Percentiles rank a stretch among this genome's conserved stretches.
These are phyloP conservation scores for Exophiala sp. DNA, from an alignment of 2,329 filamentous ascomycete species.

Conservation along the genomic window DNA sequence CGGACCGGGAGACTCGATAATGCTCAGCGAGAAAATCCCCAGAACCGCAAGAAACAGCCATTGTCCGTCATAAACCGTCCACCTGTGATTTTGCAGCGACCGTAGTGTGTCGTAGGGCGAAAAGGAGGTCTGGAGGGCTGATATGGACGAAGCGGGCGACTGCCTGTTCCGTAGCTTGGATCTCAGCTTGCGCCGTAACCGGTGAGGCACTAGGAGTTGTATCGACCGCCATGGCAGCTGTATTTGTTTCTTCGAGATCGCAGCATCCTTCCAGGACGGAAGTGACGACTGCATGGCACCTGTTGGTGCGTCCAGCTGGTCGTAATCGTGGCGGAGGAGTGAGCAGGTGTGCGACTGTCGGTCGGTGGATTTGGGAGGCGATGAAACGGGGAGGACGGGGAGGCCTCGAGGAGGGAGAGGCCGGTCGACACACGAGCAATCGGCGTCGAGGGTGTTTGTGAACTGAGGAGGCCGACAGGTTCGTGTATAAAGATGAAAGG, in stretches of 20 bases:
- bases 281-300: slow-evolving; percentile 27
- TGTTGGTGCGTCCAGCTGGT: background rate
- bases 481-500: slow-evolving; percentile 3
- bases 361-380: background rate
- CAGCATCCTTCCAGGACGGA: slow-evolving; percentile 45
- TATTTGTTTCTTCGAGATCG: slow-evolving; percentile 42
- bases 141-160: slow-evolving; percentile 65
- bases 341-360: background rate
- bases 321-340: background rate
- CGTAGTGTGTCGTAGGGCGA: slow-evolving; percentile 71
- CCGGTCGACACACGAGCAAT: too few species aligned
- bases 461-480: slow-evolving; percentile 14
- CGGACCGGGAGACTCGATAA: slow-evolving; percentile 73
- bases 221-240: slow-evolving; percentile 47
- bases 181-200: slow-evolving; percentile 60
- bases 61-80: slow-evolving; percentile 77
- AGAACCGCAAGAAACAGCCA: slow-evolving; percentile 69
- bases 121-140: slow-evolving; percentile 73
- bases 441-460: slow-evolving; percentile 11
- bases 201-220: slow-evolving; percentile 53
- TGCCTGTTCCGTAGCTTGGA: slow-evolving; percentile 63
- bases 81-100: slow-evolving; percentile 68
- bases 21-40: slow-evolving; percentile 73
- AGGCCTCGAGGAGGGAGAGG: background rate
- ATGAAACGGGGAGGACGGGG: slow-evolving; percentile 7